Base-by-base conservation (phyloP, 306 rosid genomes). In the Lathyrus oleraceus region DNA sequence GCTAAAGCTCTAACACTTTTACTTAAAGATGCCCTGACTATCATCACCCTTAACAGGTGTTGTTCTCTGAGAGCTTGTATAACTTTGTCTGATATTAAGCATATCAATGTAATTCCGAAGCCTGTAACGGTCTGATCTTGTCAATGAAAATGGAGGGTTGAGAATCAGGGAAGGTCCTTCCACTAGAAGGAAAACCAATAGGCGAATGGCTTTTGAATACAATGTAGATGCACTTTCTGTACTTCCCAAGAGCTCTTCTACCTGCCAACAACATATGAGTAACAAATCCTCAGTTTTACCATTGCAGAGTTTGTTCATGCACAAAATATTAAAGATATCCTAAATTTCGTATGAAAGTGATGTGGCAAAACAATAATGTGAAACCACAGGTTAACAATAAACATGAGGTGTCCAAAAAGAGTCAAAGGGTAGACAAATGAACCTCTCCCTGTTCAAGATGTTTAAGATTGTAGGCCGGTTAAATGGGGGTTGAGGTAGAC, bases 111-210 rank as follows among this genome's bases (percentile, higher is more conserved):
- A 95, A 40, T 53, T 83, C 71, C 80, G 91, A 42, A 95, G 92
- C 85, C 99, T 72, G 80, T 89, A 91, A 5, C 97, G 89, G 78
- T 89, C 97, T 0, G 99, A 81, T 74, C 77, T 95, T 39, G 97
- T 91, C 49, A 91, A 83, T 17, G 97, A 86, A 76, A 95, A 89
- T 2, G 97, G 97, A 1, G 97, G 99, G 57, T 91, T 95, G 13
- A 91, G 87, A 74, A 95, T 86, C 76, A 95, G 92, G 35, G 97
- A 91, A 38, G 93, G 95, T 67, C 96, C 99, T 82, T 95, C 99
- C 66, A 82, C 90, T 19, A 89, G 76, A 79, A 95, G 99, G 77
- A 91, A 95, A 51, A 78, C 76, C 71, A 95, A 61, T 64, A 95
- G 73, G 12, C 80, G 80, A 57, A 81, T 93, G 39, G 97, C 95